These are phyloP conservation scores for Apiotrichum siamense DNA, from an alignment of 1,284 basidiomycete species.

Conservation along the genomic window DNA sequence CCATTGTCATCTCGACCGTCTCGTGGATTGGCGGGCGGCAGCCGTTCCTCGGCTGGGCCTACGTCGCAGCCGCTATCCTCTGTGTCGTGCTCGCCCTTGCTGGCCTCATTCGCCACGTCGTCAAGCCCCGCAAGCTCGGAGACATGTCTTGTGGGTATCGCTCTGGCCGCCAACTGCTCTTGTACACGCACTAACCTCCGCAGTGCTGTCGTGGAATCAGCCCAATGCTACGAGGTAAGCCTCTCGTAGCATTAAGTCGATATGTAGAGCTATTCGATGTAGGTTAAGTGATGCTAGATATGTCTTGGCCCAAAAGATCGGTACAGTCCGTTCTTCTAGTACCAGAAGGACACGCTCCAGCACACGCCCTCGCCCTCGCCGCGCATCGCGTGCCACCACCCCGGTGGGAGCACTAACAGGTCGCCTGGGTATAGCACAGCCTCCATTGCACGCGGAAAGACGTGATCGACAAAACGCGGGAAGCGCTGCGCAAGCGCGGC, in stretches of 20 bases:
- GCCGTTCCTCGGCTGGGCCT: slow-evolving; percentile 94
- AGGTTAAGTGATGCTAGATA: slow-evolving; percentile 9
- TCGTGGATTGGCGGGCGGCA: slow-evolving; percentile 95
- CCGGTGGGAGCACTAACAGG: slow-evolving; percentile 75
- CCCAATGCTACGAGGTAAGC: slow-evolving; percentile 20
- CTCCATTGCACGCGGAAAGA: slow-evolving; percentile 60
- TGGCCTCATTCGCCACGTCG: slow-evolving; percentile 84
- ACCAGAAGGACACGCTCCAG: slow-evolving; percentile 48
- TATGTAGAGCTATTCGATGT: slow-evolving; percentile 8
- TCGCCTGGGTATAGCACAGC: slow-evolving; percentile 72
- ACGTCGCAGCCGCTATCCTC: slow-evolving; percentile 79
- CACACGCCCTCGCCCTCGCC: slow-evolving; percentile 54
- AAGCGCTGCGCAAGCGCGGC: slow-evolving; percentile 15
- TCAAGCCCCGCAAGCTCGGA: slow-evolving; percentile 74
- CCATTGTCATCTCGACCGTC: slow-evolving; percentile 91
- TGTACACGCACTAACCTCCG: slow-evolving; percentile 51
- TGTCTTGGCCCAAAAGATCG: too few species aligned
- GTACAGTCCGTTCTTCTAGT: slow-evolving; percentile 15
- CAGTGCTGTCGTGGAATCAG: slow-evolving; percentile 79
- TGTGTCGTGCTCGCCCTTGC: slow-evolving; percentile 81
- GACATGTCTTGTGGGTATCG: slow-evolving; percentile 37
- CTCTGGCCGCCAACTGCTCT: too few species aligned
- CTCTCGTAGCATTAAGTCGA: neutral
- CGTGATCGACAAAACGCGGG: slow-evolving; percentile 55
- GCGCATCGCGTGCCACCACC: slow-evolving; percentile 91